Percentiles rank a stretch among this genome's conserved stretches.
These are phyloP conservation scores for Paracoccidioides brasiliensis DNA, from an alignment of 2,329 filamentous ascomycete species.

Conservation along the genomic window DNA sequence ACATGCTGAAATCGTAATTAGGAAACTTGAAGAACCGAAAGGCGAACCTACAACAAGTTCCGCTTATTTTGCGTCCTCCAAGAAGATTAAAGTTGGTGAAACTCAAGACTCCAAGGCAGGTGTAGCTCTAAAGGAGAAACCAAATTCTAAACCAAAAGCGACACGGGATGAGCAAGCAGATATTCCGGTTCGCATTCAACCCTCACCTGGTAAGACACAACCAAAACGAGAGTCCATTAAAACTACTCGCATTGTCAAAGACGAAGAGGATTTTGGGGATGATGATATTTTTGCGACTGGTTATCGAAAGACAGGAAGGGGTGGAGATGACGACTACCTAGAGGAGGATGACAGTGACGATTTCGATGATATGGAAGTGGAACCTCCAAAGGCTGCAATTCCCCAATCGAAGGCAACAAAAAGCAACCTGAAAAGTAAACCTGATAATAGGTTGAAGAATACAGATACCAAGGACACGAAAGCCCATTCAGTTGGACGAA, in stretches of 20 bases:
- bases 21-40: slow-evolving; percentile 38
- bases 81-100: slow-evolving; percentile 38
- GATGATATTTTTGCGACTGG: slow-evolving; percentile 76
- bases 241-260: slow-evolving; percentile 40
- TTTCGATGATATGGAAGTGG: slow-evolving; percentile 48
- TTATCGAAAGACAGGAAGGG: slow-evolving; percentile 50
- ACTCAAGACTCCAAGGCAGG: slow-evolving; percentile 11
- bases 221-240: slow-evolving; percentile 15
- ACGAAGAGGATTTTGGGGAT: slow-evolving; percentile 53
- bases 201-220: slow-evolving; percentile 9
- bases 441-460: slow-evolving; percentile 42
- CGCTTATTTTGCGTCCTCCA: slow-evolving; percentile 48
- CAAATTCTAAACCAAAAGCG: slow-evolving; percentile 18
- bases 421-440: slow-evolving; percentile 17
- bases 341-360: slow-evolving; percentile 55
- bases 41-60: slow-evolving; percentile 48
- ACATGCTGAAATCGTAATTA: slow-evolving; percentile 12
- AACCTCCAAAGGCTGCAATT: slow-evolving; percentile 43
- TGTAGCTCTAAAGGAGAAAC: slow-evolving; percentile 26
- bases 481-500: slow-evolving; percentile 35
- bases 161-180: slow-evolving; percentile 41
- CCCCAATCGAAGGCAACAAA: slow-evolving; percentile 30
- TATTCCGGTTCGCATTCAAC: slow-evolving; percentile 34
- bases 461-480: slow-evolving; percentile 36
- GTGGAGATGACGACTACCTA: slow-evolving; percentile 58